Percentiles rank a stretch among this genome's conserved stretches.
Evolutionary conservation across 2,329 filamentous ascomycete species (phyloP).

Genomic region (Fusarium proliferatum): DNA sequence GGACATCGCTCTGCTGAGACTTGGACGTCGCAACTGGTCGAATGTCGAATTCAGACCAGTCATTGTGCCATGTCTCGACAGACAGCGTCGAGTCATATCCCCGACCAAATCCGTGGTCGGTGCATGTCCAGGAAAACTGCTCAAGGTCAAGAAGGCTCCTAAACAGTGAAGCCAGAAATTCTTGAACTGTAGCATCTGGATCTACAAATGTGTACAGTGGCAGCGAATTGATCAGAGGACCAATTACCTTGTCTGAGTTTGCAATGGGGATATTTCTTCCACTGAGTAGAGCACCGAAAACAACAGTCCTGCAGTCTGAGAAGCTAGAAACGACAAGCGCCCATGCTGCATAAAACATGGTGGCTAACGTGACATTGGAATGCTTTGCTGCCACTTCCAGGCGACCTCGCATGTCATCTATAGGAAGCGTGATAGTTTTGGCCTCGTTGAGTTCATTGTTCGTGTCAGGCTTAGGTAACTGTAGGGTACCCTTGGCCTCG

Average conservation of each 20-base stretch:
- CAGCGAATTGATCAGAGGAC: background rate
- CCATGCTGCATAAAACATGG: background rate
- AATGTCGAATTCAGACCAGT: background rate
- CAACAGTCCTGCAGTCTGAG: background rate
- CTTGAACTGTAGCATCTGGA: background rate
- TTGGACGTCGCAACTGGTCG: background rate
- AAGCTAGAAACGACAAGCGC: background rate
- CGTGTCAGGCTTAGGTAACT: background rate
- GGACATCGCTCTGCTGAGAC: background rate
- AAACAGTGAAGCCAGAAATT: background rate
- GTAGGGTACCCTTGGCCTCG: background rate
- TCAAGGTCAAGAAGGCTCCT: background rate
- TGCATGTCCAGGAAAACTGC: background rate
- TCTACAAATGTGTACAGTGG: background rate
- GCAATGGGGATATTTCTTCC: background rate
- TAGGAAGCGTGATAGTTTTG: background rate
- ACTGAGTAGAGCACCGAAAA: background rate
- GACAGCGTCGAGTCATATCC: background rate
- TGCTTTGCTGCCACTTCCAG: background rate
- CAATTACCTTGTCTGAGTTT: background rate
- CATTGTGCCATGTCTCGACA: background rate
- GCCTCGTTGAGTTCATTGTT: background rate
- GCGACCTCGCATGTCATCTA: background rate
- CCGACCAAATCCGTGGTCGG: background rate
- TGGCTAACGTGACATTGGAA: background rate